A percentile compares a stretch with the other conserved stretches of the same genome.
Conservation (phyloP, 495 filamentous ascomycete species). For the Aspergillus sclerotiicarbonarius region DNA sequence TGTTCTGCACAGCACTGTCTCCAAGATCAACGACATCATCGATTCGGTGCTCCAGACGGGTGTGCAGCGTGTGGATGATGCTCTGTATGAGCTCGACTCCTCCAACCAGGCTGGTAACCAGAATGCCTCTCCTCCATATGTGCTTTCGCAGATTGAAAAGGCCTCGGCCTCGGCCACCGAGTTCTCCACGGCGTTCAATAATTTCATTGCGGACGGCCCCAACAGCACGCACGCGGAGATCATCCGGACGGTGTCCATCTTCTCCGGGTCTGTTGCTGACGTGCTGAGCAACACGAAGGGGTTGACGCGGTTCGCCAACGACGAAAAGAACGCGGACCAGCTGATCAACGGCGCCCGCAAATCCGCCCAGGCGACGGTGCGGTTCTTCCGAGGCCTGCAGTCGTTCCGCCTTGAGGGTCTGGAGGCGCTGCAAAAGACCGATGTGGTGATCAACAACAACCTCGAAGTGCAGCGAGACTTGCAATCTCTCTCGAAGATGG, state of each 20-base stretch:
- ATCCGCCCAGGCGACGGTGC: constrained; percentile 83
- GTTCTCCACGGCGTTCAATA: constrained; percentile 96
- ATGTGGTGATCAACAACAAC: constrained; percentile 95
- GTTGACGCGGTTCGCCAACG: constrained; percentile 86
- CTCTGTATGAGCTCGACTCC: constrained; percentile 94
- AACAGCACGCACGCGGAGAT: constrained; percentile 88
- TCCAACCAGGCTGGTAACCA: constrained; percentile 98
- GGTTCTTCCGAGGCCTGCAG: constrained; percentile 91
- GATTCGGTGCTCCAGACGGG: constrained; percentile 94
- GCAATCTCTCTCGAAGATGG: constrained; percentile 86
- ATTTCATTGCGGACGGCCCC: constrained; percentile 94
- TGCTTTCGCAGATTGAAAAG: constrained; percentile 95
- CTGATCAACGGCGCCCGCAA: constrained; percentile 77
- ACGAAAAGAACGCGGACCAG: constrained; percentile 89
- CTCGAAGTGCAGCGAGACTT: constrained; percentile 89
- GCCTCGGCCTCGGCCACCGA: constrained; percentile 91
- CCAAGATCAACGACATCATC: constrained; percentile 96
- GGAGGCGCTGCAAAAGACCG: constrained; percentile 83
- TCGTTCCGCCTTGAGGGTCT: constrained; percentile 91
- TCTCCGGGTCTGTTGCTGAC: constrained; percentile 86
- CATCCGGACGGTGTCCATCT: constrained; percentile 88
- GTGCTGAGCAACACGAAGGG: constrained; percentile 96
- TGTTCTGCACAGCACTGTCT: constrained; percentile 76
- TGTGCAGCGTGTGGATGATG: constrained; percentile 93
- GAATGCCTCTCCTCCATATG: constrained; percentile 93